Percentiles rank a stretch among this genome's conserved stretches.
These are phyloP conservation scores for Astrothelium subdiscretum DNA, from an alignment of 495 filamentous ascomycete species.

Conservation along the genomic window DNA sequence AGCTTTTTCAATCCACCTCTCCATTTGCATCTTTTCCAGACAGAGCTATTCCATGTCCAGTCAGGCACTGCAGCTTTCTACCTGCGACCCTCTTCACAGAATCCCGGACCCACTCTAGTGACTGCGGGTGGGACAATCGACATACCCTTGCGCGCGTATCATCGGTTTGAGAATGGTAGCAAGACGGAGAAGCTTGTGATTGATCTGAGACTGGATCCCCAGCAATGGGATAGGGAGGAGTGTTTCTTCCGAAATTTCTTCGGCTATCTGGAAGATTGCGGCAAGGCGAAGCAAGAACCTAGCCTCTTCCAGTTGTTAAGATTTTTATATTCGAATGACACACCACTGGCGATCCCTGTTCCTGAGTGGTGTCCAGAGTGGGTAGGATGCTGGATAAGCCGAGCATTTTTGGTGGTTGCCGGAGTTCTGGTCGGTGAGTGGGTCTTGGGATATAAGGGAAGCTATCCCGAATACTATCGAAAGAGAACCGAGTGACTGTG, in stretches of 20 bases:
- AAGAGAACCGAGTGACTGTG: not conserved
- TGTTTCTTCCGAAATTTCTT: slow-evolving; percentile 8
- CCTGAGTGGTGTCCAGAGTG: slow-evolving; percentile 2
- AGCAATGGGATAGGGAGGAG: slow-evolving; percentile 4
- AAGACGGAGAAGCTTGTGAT: slow-evolving; percentile 5
- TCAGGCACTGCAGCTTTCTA: slow-evolving; percentile 6
- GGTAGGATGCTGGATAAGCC: not conserved
- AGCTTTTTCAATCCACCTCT: slow-evolving; percentile 6
- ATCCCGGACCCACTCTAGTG: not conserved
- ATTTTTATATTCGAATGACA: not conserved
- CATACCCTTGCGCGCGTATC: not conserved
- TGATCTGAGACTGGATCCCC: slow-evolving; percentile 1
- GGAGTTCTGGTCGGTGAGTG: not conserved
- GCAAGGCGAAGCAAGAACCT: not conserved
- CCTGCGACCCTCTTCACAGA: not conserved
- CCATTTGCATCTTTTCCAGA: slow-evolving; percentile 7
- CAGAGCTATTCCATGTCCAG: slow-evolving; percentile 5
- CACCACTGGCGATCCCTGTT: not conserved
- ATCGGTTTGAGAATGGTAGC: slow-evolving; percentile 5
- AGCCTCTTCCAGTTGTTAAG: slow-evolving; percentile 1
- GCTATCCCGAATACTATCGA: slow-evolving; percentile 9
- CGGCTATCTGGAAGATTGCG: slow-evolving; percentile 8
- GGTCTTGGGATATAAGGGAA: slow-evolving; percentile 3
- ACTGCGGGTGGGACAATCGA: not conserved
- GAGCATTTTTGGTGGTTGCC: not conserved